Percentiles rank a stretch among this genome's conserved stretches.
These are phyloP conservation scores for Cyberlindnera nakhonratchasimensis DNA, from an alignment of 805 yeast genomes.

Conservation along the genomic window DNA sequence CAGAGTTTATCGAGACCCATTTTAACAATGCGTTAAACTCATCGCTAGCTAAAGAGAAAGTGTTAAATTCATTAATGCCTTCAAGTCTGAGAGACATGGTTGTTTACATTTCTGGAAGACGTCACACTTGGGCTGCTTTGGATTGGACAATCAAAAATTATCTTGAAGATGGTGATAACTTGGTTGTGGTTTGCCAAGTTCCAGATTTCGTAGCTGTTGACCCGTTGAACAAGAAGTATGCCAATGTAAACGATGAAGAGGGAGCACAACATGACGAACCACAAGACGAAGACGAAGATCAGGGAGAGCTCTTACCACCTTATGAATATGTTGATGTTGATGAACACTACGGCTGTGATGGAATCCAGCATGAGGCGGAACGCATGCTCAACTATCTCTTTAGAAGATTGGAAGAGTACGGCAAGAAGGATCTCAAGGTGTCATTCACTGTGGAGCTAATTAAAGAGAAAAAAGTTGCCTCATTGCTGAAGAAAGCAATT, in stretches of 20 bases:
- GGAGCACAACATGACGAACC: not conserved
- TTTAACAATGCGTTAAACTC: not conserved
- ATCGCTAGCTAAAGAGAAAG: not conserved
- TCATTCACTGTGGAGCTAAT: constrained; percentile 26
- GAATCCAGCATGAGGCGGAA: constrained; percentile 15
- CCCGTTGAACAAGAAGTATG: constrained; percentile 2
- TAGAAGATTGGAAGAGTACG: constrained; percentile 10
- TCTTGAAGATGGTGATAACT: constrained; percentile 26
- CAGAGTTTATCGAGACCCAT: constrained; percentile 12
- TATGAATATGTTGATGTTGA: constrained; percentile 16
- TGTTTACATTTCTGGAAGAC: constrained; percentile 23
- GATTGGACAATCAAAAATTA: constrained; percentile 24
- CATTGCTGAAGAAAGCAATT: constrained; percentile 18
- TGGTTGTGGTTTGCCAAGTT: constrained; percentile 19
- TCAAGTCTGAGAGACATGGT: constrained; percentile 23
- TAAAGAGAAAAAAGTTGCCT: constrained; percentile 16
- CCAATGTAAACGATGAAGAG: not conserved
- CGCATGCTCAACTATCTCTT: constrained; percentile 18
- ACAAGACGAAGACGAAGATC: constrained; percentile 1
- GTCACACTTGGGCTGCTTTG: constrained; percentile 26
- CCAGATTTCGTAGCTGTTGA: constrained; percentile 18
- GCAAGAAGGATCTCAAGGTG: constrained; percentile 18
- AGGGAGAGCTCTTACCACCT: constrained; percentile 4
- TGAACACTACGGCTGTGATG: constrained; percentile 11
- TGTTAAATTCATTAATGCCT: constrained; percentile 9